Conservation (phyloP, 164 flowering plant genomes). For the Buxus sempervirens region DNA sequence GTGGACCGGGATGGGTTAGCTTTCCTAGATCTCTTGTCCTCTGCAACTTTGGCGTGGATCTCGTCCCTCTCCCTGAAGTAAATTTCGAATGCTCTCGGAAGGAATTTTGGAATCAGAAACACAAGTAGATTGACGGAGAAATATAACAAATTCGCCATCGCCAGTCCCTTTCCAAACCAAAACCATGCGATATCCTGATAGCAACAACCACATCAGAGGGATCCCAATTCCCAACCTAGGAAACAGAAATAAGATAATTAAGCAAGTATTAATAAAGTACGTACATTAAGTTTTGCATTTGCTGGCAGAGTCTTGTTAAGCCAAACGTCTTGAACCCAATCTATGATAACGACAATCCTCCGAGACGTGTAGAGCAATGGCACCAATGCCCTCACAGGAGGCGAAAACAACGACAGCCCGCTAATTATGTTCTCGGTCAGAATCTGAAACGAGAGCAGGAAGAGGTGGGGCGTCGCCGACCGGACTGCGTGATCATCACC, state of each 20-base stretch:
- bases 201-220: no score
- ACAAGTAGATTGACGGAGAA: slow-evolving; percentile 67
- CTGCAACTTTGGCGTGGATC: slow-evolving; percentile 38
- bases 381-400: slow-evolving; percentile 84
- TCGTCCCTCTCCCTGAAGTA: slow-evolving; percentile 74
- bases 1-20: slow-evolving; percentile 17
- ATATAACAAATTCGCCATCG: slow-evolving; percentile 55
- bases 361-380: slow-evolving; percentile 80
- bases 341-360: slow-evolving; percentile 67
- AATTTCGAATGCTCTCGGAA: slow-evolving; percentile 79
- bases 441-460: slow-evolving; percentile 82
- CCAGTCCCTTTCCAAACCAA: slow-evolving; percentile 74
- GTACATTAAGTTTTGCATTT: slow-evolving; percentile 59
- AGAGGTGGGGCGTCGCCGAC: slow-evolving; percentile 83
- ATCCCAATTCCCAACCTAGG: no score
- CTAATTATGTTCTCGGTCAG: slow-evolving; percentile 82
- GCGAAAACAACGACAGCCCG: slow-evolving; percentile 76
- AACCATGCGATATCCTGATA: slow-evolving; percentile 66
- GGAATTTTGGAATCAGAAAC: slow-evolving; percentile 74
- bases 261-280: no score
- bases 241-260: background rate
- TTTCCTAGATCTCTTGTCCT: slow-evolving; percentile 46
- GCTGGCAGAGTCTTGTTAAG: slow-evolving; percentile 61
- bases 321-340: slow-evolving; percentile 83
- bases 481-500: slow-evolving; percentile 82